Conservation (phyloP, 495 filamentous ascomycete species). For the Penicillium dipodomyicola region DNA sequence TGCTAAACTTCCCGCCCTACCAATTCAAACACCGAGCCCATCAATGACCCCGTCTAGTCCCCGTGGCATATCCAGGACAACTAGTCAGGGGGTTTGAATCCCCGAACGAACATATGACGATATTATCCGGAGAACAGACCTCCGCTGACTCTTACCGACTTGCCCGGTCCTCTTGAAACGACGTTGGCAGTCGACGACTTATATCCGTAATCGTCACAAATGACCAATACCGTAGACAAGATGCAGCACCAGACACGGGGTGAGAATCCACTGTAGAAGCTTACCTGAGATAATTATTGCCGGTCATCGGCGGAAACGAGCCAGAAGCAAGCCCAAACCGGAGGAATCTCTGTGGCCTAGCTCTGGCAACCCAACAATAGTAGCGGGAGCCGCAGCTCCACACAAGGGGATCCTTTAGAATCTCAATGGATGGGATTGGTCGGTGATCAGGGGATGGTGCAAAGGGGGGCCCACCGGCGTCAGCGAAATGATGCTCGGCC, state of each 20-base stretch:
- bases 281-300: conserved; percentile 6
- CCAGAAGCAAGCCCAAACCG: conserved; percentile 5
- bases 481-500: conserved; percentile 1
- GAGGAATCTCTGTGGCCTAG: conserved; percentile 9
- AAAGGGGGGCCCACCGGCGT: not conserved
- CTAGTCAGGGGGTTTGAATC: not conserved
- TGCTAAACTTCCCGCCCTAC: not conserved
- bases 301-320: conserved; percentile 21
- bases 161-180: not conserved
- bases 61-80: conserved; percentile 1
- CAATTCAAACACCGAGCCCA: not conserved
- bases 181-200: not conserved
- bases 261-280: not conserved
- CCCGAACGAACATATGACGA: not conserved
- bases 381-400: conserved; percentile 8
- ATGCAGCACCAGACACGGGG: not conserved
- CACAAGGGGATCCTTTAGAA: not conserved
- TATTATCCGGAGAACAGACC: conserved; percentile 8
- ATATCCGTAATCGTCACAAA: conserved; percentile 9
- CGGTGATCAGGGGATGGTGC: not conserved
- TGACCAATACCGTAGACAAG: not conserved
- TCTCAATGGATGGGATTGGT: not conserved
- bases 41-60: not conserved
- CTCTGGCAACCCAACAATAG: conserved; percentile 12
- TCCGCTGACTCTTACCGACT: conserved; percentile 1